Conservation (phyloP, 345 rosid genomes). For the Gossypium stocksii region DNA sequence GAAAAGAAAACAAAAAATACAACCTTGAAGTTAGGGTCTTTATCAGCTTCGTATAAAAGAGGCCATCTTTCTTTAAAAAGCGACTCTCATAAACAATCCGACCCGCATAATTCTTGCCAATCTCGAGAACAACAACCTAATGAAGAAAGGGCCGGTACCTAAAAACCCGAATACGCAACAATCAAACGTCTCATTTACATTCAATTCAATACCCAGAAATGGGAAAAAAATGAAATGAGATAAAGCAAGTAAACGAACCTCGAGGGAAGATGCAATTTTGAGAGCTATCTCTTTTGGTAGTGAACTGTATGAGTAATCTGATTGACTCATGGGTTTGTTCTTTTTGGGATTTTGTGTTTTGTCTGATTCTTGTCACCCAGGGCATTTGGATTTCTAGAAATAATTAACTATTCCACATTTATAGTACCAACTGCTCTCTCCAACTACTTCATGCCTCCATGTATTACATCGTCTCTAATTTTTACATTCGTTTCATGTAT, state of each 20-base stretch:
- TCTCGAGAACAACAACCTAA: constrained; percentile 60
- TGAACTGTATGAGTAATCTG: constrained; percentile 20
- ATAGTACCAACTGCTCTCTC: no score
- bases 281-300: constrained; percentile 58
- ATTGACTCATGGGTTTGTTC: constrained; percentile 15
- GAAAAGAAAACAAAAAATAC: not conserved
- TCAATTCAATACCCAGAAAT: not conserved
- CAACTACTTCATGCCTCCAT: no score
- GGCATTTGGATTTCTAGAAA: not conserved
- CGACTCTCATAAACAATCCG: constrained; percentile 66
- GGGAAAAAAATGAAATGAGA: not conserved
- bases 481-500: no score
- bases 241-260: constrained; percentile 28
- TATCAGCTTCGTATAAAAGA: constrained; percentile 5
- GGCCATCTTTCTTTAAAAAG: constrained; percentile 63
- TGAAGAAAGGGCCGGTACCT: constrained; percentile 57
- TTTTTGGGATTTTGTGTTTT: not conserved
- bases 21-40: constrained; percentile 16
- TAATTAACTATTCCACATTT: no score
- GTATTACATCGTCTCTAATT: no score
- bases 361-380: not conserved
- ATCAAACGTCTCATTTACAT: not conserved
- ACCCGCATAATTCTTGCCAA: constrained; percentile 60
- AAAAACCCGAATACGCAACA: constrained; percentile 8
- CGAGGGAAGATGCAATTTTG: constrained; percentile 53